Evolutionary conservation across 257 asterid genomes (phyloP).

Genomic region (Capsicum rhomboideum): DNA sequence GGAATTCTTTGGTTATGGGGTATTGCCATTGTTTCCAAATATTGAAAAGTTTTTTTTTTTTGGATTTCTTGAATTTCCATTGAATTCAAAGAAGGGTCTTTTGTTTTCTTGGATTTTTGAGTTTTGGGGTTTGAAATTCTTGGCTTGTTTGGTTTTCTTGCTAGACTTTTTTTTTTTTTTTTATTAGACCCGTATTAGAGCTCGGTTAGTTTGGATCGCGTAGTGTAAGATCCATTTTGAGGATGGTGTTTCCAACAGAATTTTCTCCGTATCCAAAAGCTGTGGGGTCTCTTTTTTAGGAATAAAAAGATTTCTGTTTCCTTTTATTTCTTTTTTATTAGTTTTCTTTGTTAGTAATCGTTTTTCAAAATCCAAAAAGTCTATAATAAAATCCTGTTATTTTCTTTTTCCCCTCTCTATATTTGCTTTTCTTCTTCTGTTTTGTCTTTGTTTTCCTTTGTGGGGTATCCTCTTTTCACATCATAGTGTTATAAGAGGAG

Average conservation of each 20-base stretch:
- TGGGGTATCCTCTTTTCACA: constrained; percentile 25
- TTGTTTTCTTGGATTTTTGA: background rate
- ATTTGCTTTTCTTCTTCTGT: background rate
- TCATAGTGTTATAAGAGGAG: constrained; percentile 20
- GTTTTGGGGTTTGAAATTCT: constrained; percentile 4
- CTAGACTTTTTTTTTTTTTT: background rate
- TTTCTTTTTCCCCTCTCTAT: constrained; percentile 41
- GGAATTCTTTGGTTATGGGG: background rate
- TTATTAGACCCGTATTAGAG: too few relatives aligned
- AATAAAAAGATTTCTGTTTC: constrained; percentile 22
- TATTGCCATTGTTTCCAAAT: background rate
- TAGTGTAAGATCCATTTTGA: too few relatives aligned
- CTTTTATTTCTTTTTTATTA: constrained; percentile 5
- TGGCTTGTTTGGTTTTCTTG: background rate
- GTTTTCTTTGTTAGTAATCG: background rate
- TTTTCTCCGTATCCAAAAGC: background rate
- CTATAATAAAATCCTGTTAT: constrained; percentile 63
- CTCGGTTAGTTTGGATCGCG: too few relatives aligned
- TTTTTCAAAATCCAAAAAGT: constrained; percentile 37
- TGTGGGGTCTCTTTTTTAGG: constrained; percentile 24
- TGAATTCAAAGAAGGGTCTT: background rate
- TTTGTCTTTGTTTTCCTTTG: background rate
- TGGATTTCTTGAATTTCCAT: background rate
- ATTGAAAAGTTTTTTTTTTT: background rate
- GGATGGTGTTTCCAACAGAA: too few relatives aligned